Percentiles rank a stretch among this genome's conserved stretches.
These are phyloP conservation scores for Dioscorea zingiberensis DNA, from an alignment of 106 monocot genomes.

Conservation along the genomic window DNA sequence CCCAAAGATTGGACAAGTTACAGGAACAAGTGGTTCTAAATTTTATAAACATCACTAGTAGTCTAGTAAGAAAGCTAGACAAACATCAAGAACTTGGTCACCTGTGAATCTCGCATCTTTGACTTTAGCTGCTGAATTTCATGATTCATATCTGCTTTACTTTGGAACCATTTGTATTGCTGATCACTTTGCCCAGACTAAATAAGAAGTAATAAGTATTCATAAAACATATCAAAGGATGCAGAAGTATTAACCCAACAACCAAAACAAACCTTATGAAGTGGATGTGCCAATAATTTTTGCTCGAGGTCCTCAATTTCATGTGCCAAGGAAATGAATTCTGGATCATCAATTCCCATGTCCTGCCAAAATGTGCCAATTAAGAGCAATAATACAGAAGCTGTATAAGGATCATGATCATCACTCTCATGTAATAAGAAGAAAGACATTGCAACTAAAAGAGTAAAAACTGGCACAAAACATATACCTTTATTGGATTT, in stretches of 20 bases:
- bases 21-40: background rate
- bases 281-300: constrained; percentile 72
- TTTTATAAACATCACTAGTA: background rate
- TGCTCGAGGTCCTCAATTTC: constrained; percentile 77
- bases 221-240: background rate
- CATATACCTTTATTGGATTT: constrained; percentile 80
- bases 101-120: constrained; percentile 95
- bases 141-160: constrained; percentile 94
- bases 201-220: background rate
- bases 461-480: background rate
- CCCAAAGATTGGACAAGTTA: no score
- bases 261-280: constrained; percentile 59
- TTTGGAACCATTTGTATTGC: constrained; percentile 79
- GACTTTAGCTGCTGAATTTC: constrained; percentile 92
- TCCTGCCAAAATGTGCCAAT: constrained; percentile 15
- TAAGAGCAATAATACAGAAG: no score
- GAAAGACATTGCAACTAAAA: no score
- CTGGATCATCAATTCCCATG: constrained; percentile 62
- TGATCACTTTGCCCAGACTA: constrained; percentile 89
- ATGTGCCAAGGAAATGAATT: constrained; percentile 39
- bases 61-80: background rate
- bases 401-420: no score
- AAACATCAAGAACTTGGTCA: constrained; percentile 16
- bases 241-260: background rate
- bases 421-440: no score